Evolutionary conservation across 2,329 filamentous ascomycete genomes (phyloP), one percentile per base, ranked within the genome.

Genomic region (Cytospora chrysosperma): DNA sequence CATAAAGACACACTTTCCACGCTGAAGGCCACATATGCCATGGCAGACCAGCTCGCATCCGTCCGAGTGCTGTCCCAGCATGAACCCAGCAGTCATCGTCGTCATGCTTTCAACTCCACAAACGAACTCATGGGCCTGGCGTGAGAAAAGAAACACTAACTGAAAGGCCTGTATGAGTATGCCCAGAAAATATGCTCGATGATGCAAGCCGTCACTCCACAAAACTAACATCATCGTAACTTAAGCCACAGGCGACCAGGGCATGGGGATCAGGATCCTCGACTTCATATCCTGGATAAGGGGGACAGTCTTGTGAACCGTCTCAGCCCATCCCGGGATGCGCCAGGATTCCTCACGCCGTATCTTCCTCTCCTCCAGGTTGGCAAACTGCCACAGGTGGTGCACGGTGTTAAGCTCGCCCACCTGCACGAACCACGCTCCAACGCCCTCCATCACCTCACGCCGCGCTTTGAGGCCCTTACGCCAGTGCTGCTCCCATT

Each of bases 401-500:
- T 99, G 93, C 37, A 99, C 95, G 0, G 93, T 97, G 80, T 99
- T 99, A 67, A 99, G 83, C 60, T 97, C 94, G 66, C 95, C 95
- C 72, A 99, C 94, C 79, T 99, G 95, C 49, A 97, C 94, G 72
- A 99, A 99, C 95, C 95, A 99, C 8, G 95, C 95, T 34, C 94
- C 93, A 0, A 97, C 93, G 17, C 95, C 95, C 77, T 99, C 95
- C 95, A 99, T 99, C 61, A 98, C 94, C 78, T 98, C 93, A 56
- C 93, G 87, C 58, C 95, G 87, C 2, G 95, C 95, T 77, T 91
- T 91, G 61, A 99, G 84, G 28, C 95, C 95, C 68, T 92, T 88
- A 66, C 96, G 86, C 95, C 95, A 99, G 78, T 99, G 95, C 49
- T 92, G 96, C 83, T 99, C 95, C 95, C 95, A 99, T 78, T 99